Conservation (phyloP, 75 land plant genomes). For the Sequoia sempervirens region DNA sequence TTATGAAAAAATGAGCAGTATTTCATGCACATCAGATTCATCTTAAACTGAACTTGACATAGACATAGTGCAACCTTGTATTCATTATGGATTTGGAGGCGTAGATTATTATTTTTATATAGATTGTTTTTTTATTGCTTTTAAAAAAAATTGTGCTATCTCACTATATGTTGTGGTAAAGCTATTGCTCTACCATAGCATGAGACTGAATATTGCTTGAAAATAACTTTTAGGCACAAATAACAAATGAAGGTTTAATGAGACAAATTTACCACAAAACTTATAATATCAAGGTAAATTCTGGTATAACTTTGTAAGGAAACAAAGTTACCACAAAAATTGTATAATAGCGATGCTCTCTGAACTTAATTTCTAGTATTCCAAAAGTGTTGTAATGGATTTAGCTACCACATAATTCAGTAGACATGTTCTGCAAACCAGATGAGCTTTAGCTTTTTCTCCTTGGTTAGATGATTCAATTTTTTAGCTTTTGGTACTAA, state of each 20-base stretch:
- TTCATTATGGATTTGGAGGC: too few relatives aligned
- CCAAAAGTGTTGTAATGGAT: not conserved
- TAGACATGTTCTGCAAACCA: not conserved
- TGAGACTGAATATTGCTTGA: not conserved
- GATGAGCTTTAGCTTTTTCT: not conserved
- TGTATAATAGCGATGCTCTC: not conserved
- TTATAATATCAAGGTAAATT: not conserved
- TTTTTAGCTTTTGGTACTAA: not conserved
- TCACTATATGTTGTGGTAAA: not conserved
- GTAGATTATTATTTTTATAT: too few relatives aligned
- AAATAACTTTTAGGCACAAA: not conserved
- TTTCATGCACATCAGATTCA: too few relatives aligned
- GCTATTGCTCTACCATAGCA: not conserved
- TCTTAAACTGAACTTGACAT: too few relatives aligned
- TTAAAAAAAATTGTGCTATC: too few relatives aligned
- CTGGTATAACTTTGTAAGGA: too few relatives aligned
- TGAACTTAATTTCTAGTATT: not conserved
- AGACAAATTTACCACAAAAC: not conserved
- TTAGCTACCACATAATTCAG: not conserved
- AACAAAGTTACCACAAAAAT: not conserved
- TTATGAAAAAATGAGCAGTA: too few relatives aligned
- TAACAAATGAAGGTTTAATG: not conserved
- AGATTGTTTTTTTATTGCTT: not conserved
- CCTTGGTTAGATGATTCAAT: not conserved
- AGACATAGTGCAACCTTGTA: too few relatives aligned